Evolutionary conservation across 495 filamentous ascomycete genomes (phyloP).

Genomic region (Parathielavia appendiculata): DNA sequence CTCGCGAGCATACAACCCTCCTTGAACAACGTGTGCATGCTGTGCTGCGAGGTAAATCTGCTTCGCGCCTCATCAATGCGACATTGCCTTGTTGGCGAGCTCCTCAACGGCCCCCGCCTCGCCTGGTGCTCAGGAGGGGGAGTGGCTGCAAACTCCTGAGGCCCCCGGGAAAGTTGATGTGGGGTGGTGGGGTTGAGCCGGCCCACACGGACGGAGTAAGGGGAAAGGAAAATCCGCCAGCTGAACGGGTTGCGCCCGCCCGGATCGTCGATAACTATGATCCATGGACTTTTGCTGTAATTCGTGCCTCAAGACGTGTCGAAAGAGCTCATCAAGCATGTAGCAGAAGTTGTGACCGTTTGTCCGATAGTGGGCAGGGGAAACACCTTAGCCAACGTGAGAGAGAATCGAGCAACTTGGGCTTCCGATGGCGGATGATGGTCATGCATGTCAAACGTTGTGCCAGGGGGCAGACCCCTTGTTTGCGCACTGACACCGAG

Average conservation of each 20-base stretch:
- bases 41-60: slow-evolving; percentile 36
- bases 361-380: too few species aligned
- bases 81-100: slow-evolving; percentile 28
- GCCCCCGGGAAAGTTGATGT: slow-evolving; percentile 12
- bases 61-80: slow-evolving; percentile 13
- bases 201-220: too few species aligned
- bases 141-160: slow-evolving; percentile 4
- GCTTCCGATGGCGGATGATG: slow-evolving; percentile 17
- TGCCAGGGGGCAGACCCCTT: slow-evolving; percentile 4
- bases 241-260: too few species aligned
- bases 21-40: slow-evolving; percentile 31
- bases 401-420: slow-evolving; percentile 7
- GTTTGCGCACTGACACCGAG: slow-evolving; percentile 26
- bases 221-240: too few species aligned
- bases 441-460: slow-evolving; percentile 8
- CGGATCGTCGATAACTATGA: too few species aligned
- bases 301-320: too few species aligned
- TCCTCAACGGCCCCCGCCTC: slow-evolving; percentile 20
- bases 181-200: slow-evolving; percentile 19
- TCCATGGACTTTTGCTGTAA: too few species aligned
- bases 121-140: slow-evolving; percentile 7
- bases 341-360: too few species aligned
- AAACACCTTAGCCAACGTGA: not conserved
- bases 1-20: slow-evolving; percentile 15
- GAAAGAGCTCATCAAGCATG: too few species aligned